Evolutionary conservation across 2,329 filamentous ascomycete genomes (phyloP), one percentile per base, ranked within the genome.

Genomic region (Penicillium sclerotiorum): DNA sequence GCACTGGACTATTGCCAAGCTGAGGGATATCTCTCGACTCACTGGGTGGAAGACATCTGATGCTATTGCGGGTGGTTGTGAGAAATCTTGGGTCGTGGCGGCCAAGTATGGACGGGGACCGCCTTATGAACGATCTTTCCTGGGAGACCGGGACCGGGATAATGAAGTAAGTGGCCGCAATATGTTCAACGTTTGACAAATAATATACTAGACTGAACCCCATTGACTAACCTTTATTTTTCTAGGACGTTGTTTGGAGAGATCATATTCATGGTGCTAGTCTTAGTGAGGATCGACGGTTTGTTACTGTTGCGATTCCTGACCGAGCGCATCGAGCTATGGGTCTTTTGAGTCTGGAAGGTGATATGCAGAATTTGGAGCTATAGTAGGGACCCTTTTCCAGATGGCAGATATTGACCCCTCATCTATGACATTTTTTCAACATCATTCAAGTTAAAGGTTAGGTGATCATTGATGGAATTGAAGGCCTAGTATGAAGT

Each of bases 31-130:
- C 32, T 83, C 88, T 2, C 83, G 86, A 1, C 77, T 94, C 7
- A 96, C 90, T 0, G 94, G 94, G 0, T 96, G 90, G 88, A 87
- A 90, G 61, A 90, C 88, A 1, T 88, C 90, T 1, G 81, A 84
- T 27, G 84, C 91, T 33, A 93, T 96, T 55, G 90, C 90, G 0
- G 79, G 83, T 41, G 91, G 90, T 1, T 95, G 90, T 68, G 92
- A 97, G 70, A 86, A 85, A 2, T 81, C 85, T 0, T 99, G 94
- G 94, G 79, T 82, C 51, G 89, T 86, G 64, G 85, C 88, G 1
- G 87, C 83, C 3, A 81, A 86, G 53, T 77, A 88, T 59, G 89
- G 89, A 0, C 80, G 84, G 38, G 93, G 91, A 0, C 90, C 91
- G 4, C 84, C 84, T 1, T 96, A 95, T 66, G 69, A 74, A 43